These are phyloP conservation scores for Pterocarpus macrocarpus DNA, from an alignment of 306 rosid genomes.

Conservation along the genomic window DNA sequence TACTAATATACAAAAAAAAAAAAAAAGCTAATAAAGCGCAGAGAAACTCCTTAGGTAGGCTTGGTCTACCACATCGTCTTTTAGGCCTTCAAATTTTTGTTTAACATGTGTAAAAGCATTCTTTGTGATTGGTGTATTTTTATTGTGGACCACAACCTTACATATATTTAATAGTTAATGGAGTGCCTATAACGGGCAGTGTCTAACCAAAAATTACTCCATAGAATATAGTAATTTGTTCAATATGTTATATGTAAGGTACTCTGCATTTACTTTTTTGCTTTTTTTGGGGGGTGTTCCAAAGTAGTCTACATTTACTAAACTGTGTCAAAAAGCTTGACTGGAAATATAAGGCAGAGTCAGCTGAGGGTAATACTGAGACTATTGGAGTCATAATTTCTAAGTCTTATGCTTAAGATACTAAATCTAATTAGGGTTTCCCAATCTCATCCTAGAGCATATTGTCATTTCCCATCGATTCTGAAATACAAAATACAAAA, in stretches of 20 bases:
- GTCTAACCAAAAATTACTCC: too few species aligned
- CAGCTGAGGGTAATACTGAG: neutral
- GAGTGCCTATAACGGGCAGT: neutral
- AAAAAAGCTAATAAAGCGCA: neutral
- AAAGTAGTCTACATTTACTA: too few species aligned
- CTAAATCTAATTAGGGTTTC: neutral
- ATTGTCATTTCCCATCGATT: neutral
- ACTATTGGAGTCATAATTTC: neutral
- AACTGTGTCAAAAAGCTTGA: too few species aligned
- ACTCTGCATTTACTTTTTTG: too few species aligned
- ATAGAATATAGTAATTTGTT: too few species aligned
- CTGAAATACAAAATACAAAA: neutral
- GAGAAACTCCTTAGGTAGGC: neutral
- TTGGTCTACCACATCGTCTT: neutral
- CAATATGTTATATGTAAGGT: neutral
- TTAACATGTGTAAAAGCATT: neutral
- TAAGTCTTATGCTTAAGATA: neutral
- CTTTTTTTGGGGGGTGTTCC: too few species aligned
- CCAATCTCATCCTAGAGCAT: neutral
- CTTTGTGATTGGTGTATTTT: neutral
- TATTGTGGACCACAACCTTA: neutral
- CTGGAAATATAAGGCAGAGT: too few species aligned
- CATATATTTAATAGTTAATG: neutral
- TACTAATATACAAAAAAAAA: too few species aligned
- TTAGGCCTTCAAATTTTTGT: neutral